Evolutionary conservation across 257 asterid genomes (phyloP).

Genomic region (Asclepias syriaca): DNA sequence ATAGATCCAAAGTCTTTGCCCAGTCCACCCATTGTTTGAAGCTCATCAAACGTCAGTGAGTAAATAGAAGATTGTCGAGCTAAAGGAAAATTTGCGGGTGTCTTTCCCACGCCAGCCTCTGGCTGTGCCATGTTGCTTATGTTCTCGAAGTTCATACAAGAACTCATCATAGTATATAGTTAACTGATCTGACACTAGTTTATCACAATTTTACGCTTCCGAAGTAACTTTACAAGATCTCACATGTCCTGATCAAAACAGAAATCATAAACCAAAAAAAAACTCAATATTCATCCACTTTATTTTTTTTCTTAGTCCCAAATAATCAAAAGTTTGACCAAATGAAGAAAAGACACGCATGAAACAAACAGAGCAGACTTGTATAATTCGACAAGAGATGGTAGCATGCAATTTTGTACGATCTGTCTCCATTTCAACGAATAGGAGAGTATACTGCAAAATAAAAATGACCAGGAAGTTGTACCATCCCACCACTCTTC

Average conservation of each 20-base stretch:
- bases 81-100: slow-evolving; percentile 42
- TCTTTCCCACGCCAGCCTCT: slow-evolving; percentile 44
- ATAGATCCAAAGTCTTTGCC: slow-evolving; percentile 88
- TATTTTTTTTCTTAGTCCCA: neutral
- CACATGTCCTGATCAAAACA: slow-evolving; percentile 1
- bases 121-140: slow-evolving; percentile 43
- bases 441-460: neutral
- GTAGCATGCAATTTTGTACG: neutral
- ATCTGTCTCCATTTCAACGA: neutral
- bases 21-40: slow-evolving; percentile 72
- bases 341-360: neutral
- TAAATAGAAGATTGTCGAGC: slow-evolving; percentile 69
- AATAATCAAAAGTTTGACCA: neutral
- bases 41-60: slow-evolving; percentile 83
- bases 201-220: slow-evolving; percentile 5
- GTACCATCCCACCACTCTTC: neutral
- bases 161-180: slow-evolving; percentile 46
- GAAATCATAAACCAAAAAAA: neutral
- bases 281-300: neutral
- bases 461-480: neutral
- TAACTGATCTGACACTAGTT: slow-evolving; percentile 31
- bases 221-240: slow-evolving; percentile 4
- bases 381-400: neutral
- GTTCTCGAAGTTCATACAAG: slow-evolving; percentile 75
- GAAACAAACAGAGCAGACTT: neutral